Conservation (phyloP, 2,329 filamentous ascomycete genomes). For the Exophiala lecanii-corni region DNA sequence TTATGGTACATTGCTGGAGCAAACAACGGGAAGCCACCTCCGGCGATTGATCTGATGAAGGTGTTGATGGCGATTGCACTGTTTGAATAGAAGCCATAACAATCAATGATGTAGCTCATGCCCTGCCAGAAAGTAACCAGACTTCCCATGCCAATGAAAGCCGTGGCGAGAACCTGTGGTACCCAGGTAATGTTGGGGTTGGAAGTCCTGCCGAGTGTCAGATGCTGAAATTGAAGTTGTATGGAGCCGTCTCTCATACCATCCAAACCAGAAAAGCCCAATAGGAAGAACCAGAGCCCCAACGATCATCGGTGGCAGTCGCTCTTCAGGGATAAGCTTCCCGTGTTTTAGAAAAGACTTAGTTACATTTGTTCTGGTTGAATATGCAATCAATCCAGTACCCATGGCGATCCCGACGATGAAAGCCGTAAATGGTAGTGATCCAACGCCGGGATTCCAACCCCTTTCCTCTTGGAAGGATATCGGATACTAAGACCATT, state of each 20-base stretch:
- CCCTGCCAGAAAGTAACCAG: slow-evolving; percentile 42
- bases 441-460: slow-evolving; percentile 36
- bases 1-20: slow-evolving; percentile 33
- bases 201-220: slow-evolving; percentile 28
- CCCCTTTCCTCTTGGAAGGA: slow-evolving; percentile 36
- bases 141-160: slow-evolving; percentile 41
- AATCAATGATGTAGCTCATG: slow-evolving; percentile 42
- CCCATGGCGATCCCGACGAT: slow-evolving; percentile 31
- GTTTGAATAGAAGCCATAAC: slow-evolving; percentile 38
- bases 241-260: slow-evolving; percentile 29
- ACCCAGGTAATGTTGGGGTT: slow-evolving; percentile 41
- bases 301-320: slow-evolving; percentile 43
- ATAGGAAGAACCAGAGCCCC: slow-evolving; percentile 39
- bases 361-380: slow-evolving; percentile 39
- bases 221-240: background rate
- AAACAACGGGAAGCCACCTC: slow-evolving; percentile 33
- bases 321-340: slow-evolving; percentile 37
- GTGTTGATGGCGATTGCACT: slow-evolving; percentile 38
- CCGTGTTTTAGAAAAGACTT: slow-evolving; percentile 37
- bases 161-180: slow-evolving; percentile 40
- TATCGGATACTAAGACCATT: slow-evolving; percentile 31
- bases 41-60: slow-evolving; percentile 33
- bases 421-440: slow-evolving; percentile 37
- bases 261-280: slow-evolving; percentile 47
- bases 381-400: slow-evolving; percentile 35